phyloP scores from a whole-genome alignment of 2,329 filamentous ascomycete species.

The Nigrograna mackinnonii region DNA sequence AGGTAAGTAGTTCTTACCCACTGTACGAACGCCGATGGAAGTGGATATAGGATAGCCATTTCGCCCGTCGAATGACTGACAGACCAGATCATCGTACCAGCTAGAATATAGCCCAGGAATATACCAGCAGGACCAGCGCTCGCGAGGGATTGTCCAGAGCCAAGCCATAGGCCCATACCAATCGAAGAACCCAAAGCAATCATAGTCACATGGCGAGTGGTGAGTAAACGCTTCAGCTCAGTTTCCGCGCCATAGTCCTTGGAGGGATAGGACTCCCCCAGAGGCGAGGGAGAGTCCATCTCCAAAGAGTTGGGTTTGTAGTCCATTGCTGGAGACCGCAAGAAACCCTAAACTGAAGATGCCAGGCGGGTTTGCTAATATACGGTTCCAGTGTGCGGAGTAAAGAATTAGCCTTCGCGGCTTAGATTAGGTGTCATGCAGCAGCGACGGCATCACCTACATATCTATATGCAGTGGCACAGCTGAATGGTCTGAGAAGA shows the following conservation, averaged over 20 bases:
- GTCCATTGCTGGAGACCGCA: no score
- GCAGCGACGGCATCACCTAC: no score
- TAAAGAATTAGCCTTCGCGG: no score
- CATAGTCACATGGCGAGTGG: conserved; percentile 46
- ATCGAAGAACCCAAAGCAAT: conserved; percentile 46
- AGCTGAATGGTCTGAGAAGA: no score
- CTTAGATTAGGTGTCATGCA: no score
- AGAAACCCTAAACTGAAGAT: no score
- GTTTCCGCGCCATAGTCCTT: conserved; percentile 33
- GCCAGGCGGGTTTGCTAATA: no score
- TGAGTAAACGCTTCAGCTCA: conserved; percentile 43
- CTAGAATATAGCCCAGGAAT: conserved; percentile 50
- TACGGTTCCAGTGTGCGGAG: no score
- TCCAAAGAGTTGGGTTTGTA: no score
- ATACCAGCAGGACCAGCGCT: conserved; percentile 49
- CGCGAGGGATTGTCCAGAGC: conserved; percentile 46
- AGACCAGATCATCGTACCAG: conserved; percentile 45
- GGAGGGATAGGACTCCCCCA: no score
- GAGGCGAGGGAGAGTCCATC: no score
- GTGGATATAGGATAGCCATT: conserved; percentile 52
- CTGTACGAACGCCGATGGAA: conserved; percentile 52
- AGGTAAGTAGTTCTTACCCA: conserved; percentile 39
- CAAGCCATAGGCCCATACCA: conserved; percentile 52
- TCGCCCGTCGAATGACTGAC: conserved; percentile 52
- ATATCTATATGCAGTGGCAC: no score